Evolutionary conservation across 768 basidiomycete genomes (phyloP), one percentile per base, ranked within the genome.

Genomic region (Agaricus blazei): DNA sequence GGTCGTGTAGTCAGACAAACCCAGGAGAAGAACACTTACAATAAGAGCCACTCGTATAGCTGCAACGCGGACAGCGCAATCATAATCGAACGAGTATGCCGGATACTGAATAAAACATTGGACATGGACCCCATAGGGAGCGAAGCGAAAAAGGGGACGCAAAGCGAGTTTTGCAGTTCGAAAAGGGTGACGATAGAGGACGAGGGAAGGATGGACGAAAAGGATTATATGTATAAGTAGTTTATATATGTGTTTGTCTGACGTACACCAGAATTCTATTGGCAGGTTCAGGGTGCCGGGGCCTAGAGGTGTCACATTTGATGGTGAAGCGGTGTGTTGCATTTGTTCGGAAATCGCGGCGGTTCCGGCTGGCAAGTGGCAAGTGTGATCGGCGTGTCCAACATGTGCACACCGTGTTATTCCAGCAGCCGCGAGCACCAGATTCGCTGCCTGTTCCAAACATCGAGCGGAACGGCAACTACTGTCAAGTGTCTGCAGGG

Each of bases 21-120:
- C 9, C 9, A 11, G 36, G 38, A 19, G 34, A 9, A 5, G 12
- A 36, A 9, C 29, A 40, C 74, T 51, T 58, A 77, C 75, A 64
- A 67, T 31, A 62, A 57, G 9, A 72, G 44, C 72, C 72, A 75
- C 54, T 77, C 74, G 56, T 70, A 74, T 3, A 73, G 28, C 24
- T 41, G 40, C 28, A 55, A n/a, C 5, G 38, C 28, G 12, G 26
- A 48, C 54, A 55, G 48, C 19, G 54, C 54, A 24, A 27, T 40
- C 38, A 55, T 55, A 5, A 38, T 47, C 9, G 42, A 48, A 1
- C 54, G 54, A 2, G 46, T 40, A 23, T 55, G 38, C 6, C 19
- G 23, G 7, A 55, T 48, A 24, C 36, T 48, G 8, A 42, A 19
- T 15, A 48, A 14, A 34, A 28, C 27, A 9, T 29, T 28, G 2